phyloP scores from a whole-genome alignment of 805 yeast genomes.

The Ogataea populi-albae region DNA sequence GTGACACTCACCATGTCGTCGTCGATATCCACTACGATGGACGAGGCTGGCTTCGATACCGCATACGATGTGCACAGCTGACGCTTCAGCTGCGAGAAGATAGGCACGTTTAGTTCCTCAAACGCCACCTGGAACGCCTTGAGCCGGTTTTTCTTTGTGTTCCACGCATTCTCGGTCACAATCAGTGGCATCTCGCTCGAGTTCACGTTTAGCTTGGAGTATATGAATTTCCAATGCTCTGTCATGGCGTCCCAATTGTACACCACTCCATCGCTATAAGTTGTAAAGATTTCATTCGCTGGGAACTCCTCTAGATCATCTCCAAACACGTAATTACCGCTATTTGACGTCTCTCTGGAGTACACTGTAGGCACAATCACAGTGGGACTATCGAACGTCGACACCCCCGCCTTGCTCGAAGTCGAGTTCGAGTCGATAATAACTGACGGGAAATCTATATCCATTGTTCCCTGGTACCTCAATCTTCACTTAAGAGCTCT shows the following conservation, averaged over 20 bases:
- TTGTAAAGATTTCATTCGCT: conserved; percentile 51
- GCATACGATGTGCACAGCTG: conserved; percentile 78
- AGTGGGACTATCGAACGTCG: conserved; percentile 61
- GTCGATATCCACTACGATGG: conserved; percentile 80
- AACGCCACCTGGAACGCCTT: conserved; percentile 70
- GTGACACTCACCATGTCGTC: conserved; percentile 66
- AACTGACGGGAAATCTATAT: conserved; percentile 49
- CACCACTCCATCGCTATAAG: conserved; percentile 59
- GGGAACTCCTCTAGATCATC: conserved; percentile 44
- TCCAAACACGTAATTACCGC: conserved; percentile 31
- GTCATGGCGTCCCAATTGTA: conserved; percentile 73
- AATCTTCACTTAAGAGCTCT: conserved; percentile 1
- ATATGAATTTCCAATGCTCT: conserved; percentile 66
- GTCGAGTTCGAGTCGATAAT: conserved; percentile 69
- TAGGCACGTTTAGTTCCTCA: conserved; percentile 70
- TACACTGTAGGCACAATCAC: conserved; percentile 57
- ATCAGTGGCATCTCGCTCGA: conserved; percentile 64
- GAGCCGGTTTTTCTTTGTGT: conserved; percentile 52
- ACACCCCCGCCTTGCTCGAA: conserved; percentile 67
- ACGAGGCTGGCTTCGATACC: conserved; percentile 67
- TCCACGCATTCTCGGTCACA: conserved; percentile 62
- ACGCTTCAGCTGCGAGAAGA: conserved; percentile 68
- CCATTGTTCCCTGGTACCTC: too few relatives aligned
- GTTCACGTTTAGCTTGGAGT: conserved; percentile 47
- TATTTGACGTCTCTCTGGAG: conserved; percentile 33